Percentiles rank a stretch among this genome's conserved stretches.
Evolutionary conservation across 2,329 filamentous ascomycete species (phyloP).

Genomic region (Coleophoma eucalyptorum): DNA sequence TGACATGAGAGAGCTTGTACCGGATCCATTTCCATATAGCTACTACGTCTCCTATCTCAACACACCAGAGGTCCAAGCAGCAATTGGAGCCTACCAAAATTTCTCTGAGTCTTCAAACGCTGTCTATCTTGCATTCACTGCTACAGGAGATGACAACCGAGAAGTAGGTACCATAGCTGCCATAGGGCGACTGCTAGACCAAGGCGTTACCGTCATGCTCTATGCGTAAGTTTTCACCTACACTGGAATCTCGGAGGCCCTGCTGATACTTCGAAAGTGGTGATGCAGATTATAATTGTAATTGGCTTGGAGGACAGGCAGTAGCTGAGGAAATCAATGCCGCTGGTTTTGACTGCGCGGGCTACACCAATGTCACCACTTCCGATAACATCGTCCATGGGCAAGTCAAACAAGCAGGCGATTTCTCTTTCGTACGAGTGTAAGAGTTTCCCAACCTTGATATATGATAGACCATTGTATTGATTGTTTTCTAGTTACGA

Average conservation of each 20-base stretch:
- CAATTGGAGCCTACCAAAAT: constrained; percentile 57
- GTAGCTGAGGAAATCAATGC: constrained; percentile 55
- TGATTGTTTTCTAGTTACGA: constrained; percentile 40
- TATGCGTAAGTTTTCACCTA: constrained; percentile 52
- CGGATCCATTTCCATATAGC: constrained; percentile 53
- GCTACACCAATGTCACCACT: constrained; percentile 67
- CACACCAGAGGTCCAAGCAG: constrained; percentile 45
- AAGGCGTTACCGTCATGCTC: constrained; percentile 63
- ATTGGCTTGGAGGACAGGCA: constrained; percentile 69
- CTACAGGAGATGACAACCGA: constrained; percentile 45
- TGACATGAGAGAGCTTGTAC: constrained; percentile 51
- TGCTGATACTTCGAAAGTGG: constrained; percentile 32
- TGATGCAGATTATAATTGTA: constrained; percentile 54
- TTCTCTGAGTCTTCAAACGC: constrained; percentile 44
- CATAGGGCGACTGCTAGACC: constrained; percentile 56
- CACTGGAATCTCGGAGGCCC: constrained; percentile 37
- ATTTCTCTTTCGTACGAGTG: constrained; percentile 62
- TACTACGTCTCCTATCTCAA: constrained; percentile 58
- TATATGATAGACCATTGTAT: constrained; percentile 15
- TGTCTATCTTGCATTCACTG: constrained; percentile 38
- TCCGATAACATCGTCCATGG: constrained; percentile 63
- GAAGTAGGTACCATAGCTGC: constrained; percentile 41
- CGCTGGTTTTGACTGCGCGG: constrained; percentile 50
- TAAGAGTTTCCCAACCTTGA: constrained; percentile 43
- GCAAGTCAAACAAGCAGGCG: constrained; percentile 70